Conservation (phyloP, 2,329 filamentous ascomycete species). For the Diaporthe citrichinensis region DNA sequence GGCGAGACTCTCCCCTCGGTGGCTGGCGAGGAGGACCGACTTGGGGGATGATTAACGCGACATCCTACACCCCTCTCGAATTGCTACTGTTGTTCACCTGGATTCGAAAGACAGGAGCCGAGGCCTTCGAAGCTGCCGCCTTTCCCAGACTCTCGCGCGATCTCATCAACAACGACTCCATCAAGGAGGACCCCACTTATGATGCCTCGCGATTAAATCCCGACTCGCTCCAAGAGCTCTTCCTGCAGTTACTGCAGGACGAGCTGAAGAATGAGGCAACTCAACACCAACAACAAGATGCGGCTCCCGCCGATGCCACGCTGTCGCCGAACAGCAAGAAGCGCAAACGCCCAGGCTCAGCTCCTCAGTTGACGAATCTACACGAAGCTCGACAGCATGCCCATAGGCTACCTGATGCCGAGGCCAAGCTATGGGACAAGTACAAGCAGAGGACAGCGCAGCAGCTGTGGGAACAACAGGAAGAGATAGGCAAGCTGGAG, state of each 20-base stretch:
- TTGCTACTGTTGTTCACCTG: conserved; percentile 53
- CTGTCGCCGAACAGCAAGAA: conserved; percentile 75
- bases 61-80: conserved; percentile 54
- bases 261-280: conserved; percentile 71
- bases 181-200: conserved; percentile 79
- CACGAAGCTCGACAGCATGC: conserved; percentile 76
- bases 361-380: conserved; percentile 68
- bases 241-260: conserved; percentile 81
- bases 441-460: conserved; percentile 80
- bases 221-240: conserved; percentile 84
- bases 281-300: conserved; percentile 22
- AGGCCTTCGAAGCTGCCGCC: conserved; percentile 48
- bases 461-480: conserved; percentile 82
- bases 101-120: conserved; percentile 49
- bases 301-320: conserved; percentile 56
- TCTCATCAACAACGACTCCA: conserved; percentile 79
- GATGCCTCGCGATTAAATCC: conserved; percentile 81
- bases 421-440: conserved; percentile 80
- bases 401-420: conserved; percentile 77
- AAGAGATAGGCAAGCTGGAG: conserved; percentile 72
- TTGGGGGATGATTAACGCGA: conserved; percentile 53
- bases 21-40: conserved; percentile 50
- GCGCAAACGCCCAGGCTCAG: conserved; percentile 79
- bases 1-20: conserved; percentile 52
- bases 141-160: conserved; percentile 63